Percentiles rank a stretch among this genome's conserved stretches.
phyloP scores from a whole-genome alignment of 2,329 filamentous ascomycete genomes.

The Teratosphaeria destructans region DNA sequence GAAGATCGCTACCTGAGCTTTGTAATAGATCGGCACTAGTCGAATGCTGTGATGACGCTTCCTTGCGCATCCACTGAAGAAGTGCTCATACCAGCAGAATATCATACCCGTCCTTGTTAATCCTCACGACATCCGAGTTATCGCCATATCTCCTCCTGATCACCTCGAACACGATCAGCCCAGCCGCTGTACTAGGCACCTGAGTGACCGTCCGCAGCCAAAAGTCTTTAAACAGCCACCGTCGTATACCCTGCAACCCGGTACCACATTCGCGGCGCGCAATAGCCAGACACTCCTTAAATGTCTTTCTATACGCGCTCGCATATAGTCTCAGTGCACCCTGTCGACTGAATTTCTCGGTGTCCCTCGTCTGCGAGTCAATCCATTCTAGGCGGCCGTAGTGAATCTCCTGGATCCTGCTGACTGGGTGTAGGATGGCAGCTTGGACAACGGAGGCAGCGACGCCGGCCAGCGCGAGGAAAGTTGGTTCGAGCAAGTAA shows the following conservation, averaged over 20 bases:
- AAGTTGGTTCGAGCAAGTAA: slow-evolving; percentile 63
- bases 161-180: slow-evolving; percentile 68
- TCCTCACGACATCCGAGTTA: slow-evolving; percentile 46
- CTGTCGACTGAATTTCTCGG: slow-evolving; percentile 28
- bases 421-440: slow-evolving; percentile 58
- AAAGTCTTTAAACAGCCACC: slow-evolving; percentile 62
- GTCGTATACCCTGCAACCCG: slow-evolving; percentile 46
- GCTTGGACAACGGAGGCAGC: slow-evolving; percentile 60
- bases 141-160: slow-evolving; percentile 62
- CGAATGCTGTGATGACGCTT: neutral
- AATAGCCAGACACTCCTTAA: slow-evolving; percentile 48
- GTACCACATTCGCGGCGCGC: slow-evolving; percentile 44
- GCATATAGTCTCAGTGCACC: slow-evolving; percentile 56
- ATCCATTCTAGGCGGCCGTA: slow-evolving; percentile 64
- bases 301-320: slow-evolving; percentile 59
- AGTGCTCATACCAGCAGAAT: slow-evolving; percentile 47
- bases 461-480: slow-evolving; percentile 58
- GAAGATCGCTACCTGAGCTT: too few species aligned
- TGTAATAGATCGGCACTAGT: too few species aligned
- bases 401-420: slow-evolving; percentile 60
- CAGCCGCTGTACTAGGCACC: slow-evolving; percentile 66
- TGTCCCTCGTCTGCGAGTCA: slow-evolving; percentile 41
- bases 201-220: slow-evolving; percentile 62
- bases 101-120: slow-evolving; percentile 59
- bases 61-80: neutral